Conservation (phyloP, 192 early-diverging fungal genomes). For the Backusella tuberculispora region DNA sequence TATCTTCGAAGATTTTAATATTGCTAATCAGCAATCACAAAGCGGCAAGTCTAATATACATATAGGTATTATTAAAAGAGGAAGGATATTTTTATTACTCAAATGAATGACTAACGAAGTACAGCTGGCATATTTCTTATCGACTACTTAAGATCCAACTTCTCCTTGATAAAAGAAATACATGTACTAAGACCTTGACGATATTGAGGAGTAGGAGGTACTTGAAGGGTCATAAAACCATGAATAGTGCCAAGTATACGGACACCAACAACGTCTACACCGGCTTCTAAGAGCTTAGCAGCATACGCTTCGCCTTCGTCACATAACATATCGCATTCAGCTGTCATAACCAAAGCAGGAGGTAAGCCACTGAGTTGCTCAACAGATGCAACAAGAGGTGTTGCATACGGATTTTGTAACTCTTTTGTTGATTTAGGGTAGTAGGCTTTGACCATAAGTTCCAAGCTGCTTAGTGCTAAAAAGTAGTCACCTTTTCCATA, state of each 20-base stretch:
- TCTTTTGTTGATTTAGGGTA: not conserved
- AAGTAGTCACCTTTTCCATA: slow-evolving; percentile 7
- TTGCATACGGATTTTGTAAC: not conserved
- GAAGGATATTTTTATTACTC: too few relatives aligned
- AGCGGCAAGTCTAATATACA: too few relatives aligned
- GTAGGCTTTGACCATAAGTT: not conserved
- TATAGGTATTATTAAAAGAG: too few relatives aligned
- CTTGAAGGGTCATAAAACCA: slow-evolving; percentile 3
- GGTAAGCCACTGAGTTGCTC: slow-evolving; percentile 25
- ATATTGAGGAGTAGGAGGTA: not conserved
- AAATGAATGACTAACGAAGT: too few relatives aligned
- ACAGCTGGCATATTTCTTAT: too few relatives aligned
- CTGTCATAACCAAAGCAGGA: slow-evolving; percentile 25
- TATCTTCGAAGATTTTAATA: too few relatives aligned
- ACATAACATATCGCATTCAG: slow-evolving; percentile 26
- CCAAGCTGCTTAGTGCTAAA: not conserved
- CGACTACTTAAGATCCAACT: not conserved
- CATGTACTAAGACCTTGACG: not conserved
- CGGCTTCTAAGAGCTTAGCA: slow-evolving; percentile 15
- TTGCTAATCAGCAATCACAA: too few relatives aligned
- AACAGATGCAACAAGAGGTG: slow-evolving; percentile 1
- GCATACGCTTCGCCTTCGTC: slow-evolving; percentile 32
- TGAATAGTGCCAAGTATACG: slow-evolving; percentile 22
- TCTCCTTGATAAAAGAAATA: not conserved
- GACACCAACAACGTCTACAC: slow-evolving; percentile 32